A percentile compares a stretch with the other conserved stretches of the same genome.
Conservation (phyloP, 176 grass and related monocot genomes). For the Eragrostis curvula region DNA sequence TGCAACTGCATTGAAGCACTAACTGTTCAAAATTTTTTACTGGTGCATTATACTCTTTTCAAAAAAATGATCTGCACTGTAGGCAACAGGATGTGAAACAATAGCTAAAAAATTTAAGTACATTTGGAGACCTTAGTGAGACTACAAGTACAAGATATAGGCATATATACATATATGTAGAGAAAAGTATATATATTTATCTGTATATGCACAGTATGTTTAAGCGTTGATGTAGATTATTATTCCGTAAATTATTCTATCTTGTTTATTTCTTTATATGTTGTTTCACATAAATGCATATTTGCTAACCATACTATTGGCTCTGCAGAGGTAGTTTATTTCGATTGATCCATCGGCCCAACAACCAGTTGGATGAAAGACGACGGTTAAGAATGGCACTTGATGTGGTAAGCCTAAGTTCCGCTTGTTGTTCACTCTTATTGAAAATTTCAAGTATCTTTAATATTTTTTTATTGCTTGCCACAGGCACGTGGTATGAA, state of each 20-base stretch:
- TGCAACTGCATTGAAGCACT: neutral
- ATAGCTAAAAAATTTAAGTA: neutral
- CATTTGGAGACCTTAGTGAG: neutral
- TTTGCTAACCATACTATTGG: slow-evolving; percentile 44
- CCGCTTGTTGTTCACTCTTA: slow-evolving; percentile 34
- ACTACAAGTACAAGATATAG: slow-evolving; percentile 16
- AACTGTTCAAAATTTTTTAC: neutral
- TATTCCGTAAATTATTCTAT: slow-evolving; percentile 5
- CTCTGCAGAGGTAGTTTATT: slow-evolving; percentile 92
- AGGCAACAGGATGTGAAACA: neutral
- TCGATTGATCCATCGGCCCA: slow-evolving; percentile 82
- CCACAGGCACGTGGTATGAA: slow-evolving; percentile 96
- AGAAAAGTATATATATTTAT: too few relatives aligned
- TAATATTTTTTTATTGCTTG: slow-evolving; percentile 36
- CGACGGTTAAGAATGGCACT: slow-evolving; percentile 90
- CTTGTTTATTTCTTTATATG: neutral
- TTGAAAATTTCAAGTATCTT: slow-evolving; percentile 13
- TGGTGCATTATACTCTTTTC: neutral
- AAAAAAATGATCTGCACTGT: slow-evolving; percentile 4
- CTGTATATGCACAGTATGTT: neutral
- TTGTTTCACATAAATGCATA: slow-evolving; percentile 3
- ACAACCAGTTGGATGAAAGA: slow-evolving; percentile 91
- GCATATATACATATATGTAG: too few relatives aligned
- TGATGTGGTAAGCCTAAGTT: slow-evolving; percentile 78
- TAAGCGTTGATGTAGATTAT: slow-evolving; percentile 28